These are phyloP conservation scores for Aspergillus intermedius DNA, from an alignment of 2,329 filamentous ascomycete species.

Conservation along the genomic window DNA sequence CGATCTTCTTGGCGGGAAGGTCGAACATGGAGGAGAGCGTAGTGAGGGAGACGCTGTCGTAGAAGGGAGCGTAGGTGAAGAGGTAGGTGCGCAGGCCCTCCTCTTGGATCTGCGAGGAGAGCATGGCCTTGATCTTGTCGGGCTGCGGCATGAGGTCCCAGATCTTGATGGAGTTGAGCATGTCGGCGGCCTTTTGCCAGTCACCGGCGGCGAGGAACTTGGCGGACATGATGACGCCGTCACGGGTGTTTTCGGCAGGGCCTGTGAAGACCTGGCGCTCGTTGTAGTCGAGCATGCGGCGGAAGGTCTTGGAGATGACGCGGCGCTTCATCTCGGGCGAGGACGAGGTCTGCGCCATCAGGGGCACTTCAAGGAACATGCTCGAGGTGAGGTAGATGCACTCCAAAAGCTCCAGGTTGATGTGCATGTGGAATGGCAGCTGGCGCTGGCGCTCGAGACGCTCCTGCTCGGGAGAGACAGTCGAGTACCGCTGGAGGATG, in stretches of 20 bases:
- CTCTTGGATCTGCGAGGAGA: conserved; percentile 96
- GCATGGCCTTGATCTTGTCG: conserved; percentile 93
- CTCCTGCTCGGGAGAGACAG: conserved; percentile 96
- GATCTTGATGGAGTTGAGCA: conserved; percentile 98
- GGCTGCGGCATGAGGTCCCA: conserved; percentile 95
- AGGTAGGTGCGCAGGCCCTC: conserved; percentile 97
- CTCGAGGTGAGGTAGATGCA: conserved; percentile 98
- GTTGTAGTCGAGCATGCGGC: conserved; percentile 98
- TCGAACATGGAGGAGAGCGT: conserved; percentile 94
- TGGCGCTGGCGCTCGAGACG: conserved; percentile 94
- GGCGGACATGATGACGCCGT: conserved; percentile 98
- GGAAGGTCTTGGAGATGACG: conserved; percentile 98
- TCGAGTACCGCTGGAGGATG: conserved; percentile 94
- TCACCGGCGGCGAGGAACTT: conserved; percentile 94
- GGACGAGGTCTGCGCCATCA: conserved; percentile 92
- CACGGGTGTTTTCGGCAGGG: conserved; percentile 95
- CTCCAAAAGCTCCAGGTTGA: conserved; percentile 96
- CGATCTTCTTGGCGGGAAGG: conserved; percentile 79
- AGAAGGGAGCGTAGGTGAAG: conserved; percentile 98
- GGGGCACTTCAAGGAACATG: conserved; percentile 97
- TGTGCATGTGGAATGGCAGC: conserved; percentile 99
- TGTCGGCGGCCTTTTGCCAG: conserved; percentile 93
- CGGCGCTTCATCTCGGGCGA: conserved; percentile 96
- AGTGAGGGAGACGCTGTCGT: conserved; percentile 84
- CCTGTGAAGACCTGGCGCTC: conserved; percentile 99